A percentile compares a stretch with the other conserved stretches of the same genome.
Evolutionary conservation across 2,329 filamentous ascomycete species (phyloP).

Genomic region (Lomentospora prolificans): DNA sequence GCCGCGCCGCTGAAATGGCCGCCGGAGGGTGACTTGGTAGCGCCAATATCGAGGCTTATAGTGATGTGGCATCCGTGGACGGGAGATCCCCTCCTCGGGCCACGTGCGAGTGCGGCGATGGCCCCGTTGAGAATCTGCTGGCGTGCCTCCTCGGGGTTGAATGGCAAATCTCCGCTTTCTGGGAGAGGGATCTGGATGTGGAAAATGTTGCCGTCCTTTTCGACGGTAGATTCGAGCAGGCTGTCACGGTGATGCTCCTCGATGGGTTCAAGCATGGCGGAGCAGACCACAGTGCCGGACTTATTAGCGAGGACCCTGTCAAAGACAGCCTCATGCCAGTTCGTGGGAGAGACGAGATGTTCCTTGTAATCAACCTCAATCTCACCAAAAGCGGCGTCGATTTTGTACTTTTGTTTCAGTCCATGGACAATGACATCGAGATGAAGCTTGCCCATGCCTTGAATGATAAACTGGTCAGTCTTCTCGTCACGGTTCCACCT

Average conservation of each 20-base stretch:
- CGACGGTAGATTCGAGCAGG: constrained; percentile 31
- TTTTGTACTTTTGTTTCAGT: constrained; percentile 81
- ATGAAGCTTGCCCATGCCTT: constrained; percentile 94
- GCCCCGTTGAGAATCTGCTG: constrained; percentile 67
- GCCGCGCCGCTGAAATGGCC: constrained; percentile 56
- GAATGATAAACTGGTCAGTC: constrained; percentile 84
- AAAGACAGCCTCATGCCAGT: constrained; percentile 51
- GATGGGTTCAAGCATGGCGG: constrained; percentile 55
- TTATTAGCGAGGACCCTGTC: constrained; percentile 76
- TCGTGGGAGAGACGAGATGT: constrained; percentile 51
- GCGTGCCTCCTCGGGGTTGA: constrained; percentile 32
- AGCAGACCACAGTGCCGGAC: constrained; percentile 66
- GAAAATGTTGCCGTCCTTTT: constrained; percentile 62
- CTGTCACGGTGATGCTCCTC: constrained; percentile 27
- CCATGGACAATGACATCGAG: constrained; percentile 86
- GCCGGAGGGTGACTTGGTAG: constrained; percentile 57
- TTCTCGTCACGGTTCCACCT: constrained; percentile 79
- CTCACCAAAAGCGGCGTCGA: constrained; percentile 73
- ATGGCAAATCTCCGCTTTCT: constrained; percentile 1
- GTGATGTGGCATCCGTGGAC: constrained; percentile 66
- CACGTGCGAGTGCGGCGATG: constrained; percentile 73
- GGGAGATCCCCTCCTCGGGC: constrained; percentile 70
- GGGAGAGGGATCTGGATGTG: constrained; percentile 30
- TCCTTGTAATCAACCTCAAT: constrained; percentile 97
- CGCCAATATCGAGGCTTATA: constrained; percentile 45